These are phyloP conservation scores for Solanum gandarillasii DNA, from an alignment of 257 asterid species.

Conservation along the genomic window DNA sequence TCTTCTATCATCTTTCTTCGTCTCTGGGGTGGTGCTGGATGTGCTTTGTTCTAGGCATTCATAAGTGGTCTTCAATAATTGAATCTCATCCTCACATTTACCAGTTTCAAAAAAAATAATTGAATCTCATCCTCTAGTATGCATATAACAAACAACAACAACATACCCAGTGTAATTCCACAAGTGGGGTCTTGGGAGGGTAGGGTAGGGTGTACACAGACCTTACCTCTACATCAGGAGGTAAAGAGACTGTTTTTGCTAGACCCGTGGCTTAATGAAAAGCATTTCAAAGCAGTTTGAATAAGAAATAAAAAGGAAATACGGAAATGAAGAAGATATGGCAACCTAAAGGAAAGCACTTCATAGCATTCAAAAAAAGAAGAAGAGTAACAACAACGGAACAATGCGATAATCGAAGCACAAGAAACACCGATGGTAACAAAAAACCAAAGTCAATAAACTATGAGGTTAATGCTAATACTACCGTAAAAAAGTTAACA, in stretches of 20 bases:
- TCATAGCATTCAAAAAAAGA: background rate
- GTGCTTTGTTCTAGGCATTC: background rate
- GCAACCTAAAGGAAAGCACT: background rate
- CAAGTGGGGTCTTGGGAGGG: background rate
- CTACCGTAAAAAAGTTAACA: background rate
- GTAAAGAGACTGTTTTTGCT: background rate
- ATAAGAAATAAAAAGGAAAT: background rate
- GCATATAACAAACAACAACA: background rate
- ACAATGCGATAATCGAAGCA: background rate
- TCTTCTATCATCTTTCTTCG: background rate
- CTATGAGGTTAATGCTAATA: background rate
- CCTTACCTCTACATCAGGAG: background rate
- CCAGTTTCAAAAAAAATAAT: too few species aligned
- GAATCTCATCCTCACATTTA: too few species aligned
- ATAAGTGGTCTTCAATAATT: background rate
- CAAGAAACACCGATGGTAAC: background rate
- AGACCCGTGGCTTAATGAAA: background rate
- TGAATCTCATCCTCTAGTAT: background rate
- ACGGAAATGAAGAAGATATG: background rate
- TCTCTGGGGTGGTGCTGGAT: background rate
- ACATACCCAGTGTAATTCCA: background rate
- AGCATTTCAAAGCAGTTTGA: background rate
- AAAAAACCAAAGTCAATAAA: background rate
- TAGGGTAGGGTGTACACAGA: background rate
- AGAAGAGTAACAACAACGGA: background rate